phyloP scores from a whole-genome alignment of 495 filamentous ascomycete genomes.

The Penicillium bialowiezense region DNA sequence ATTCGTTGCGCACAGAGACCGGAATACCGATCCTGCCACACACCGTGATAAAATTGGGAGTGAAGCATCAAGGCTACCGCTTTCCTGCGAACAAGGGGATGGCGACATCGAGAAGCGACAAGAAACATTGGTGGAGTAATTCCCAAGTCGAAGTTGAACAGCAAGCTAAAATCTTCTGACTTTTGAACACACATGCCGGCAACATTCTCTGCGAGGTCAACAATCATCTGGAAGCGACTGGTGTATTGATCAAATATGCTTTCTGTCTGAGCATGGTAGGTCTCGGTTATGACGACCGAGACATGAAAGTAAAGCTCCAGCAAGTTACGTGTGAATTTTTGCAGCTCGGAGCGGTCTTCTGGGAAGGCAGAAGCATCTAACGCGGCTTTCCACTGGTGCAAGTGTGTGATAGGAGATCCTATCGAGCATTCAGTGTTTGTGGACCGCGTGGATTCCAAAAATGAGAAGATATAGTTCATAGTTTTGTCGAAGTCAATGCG shows the following conservation, averaged over 20 bases:
- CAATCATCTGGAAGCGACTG: not conserved
- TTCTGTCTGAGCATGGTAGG: not conserved
- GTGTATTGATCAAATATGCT: not conserved
- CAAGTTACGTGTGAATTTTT: not conserved
- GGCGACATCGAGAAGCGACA: conserved; percentile 6
- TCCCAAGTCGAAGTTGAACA: conserved; percentile 8
- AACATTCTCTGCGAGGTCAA: not conserved
- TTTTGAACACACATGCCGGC: not conserved
- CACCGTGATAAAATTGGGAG: not conserved
- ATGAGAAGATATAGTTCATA: conserved; percentile 6
- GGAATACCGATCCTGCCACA: conserved; percentile 7
- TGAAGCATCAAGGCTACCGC: conserved; percentile 1
- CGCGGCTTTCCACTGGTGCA: conserved; percentile 2
- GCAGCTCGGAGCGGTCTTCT: not conserved
- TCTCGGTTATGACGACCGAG: not conserved
- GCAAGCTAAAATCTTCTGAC: not conserved
- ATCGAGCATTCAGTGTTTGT: not conserved
- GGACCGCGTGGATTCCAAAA: not conserved
- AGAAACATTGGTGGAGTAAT: conserved; percentile 7
- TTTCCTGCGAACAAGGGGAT: not conserved
- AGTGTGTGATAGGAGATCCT: not conserved
- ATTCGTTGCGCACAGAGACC: conserved; percentile 9
- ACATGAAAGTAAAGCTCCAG: conserved; percentile 3
- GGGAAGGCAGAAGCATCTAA: not conserved
- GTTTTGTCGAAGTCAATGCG: conserved; percentile 1